Percentiles rank a stretch among this genome's conserved stretches.
Evolutionary conservation across 768 basidiomycete species (phyloP).

Genomic region (Lentinus brumalis): DNA sequence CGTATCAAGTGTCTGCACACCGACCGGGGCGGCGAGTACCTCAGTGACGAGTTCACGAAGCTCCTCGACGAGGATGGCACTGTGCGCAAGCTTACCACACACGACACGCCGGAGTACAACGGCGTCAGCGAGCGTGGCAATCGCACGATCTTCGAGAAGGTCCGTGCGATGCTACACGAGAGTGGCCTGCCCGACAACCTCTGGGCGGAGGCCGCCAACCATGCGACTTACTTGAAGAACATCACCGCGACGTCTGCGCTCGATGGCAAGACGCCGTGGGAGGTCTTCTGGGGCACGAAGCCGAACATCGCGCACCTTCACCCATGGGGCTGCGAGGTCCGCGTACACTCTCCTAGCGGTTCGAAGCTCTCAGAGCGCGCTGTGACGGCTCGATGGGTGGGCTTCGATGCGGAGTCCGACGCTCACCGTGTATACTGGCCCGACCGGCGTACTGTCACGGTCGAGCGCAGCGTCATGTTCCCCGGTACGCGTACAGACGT

Average conservation of each 20-base stretch:
- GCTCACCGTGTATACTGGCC: slow-evolving; percentile 40
- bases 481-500: neutral
- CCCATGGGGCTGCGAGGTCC: slow-evolving; percentile 13
- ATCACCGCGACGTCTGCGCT: slow-evolving; percentile 16
- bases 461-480: slow-evolving; percentile 29
- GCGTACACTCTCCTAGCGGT: slow-evolving; percentile 1
- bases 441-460: slow-evolving; percentile 22
- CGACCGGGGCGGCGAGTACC: slow-evolving; percentile 41
- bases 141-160: slow-evolving; percentile 26
- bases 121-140: slow-evolving; percentile 40
- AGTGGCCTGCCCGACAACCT: slow-evolving; percentile 25
- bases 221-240: slow-evolving; percentile 28
- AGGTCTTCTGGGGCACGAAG: slow-evolving; percentile 16
- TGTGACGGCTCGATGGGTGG: slow-evolving; percentile 12
- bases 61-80: slow-evolving; percentile 42
- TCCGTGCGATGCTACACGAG: slow-evolving; percentile 30
- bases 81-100: slow-evolving; percentile 37
- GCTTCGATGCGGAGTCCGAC: slow-evolving; percentile 23
- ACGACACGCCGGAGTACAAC: slow-evolving; percentile 48
- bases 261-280: slow-evolving; percentile 21
- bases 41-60: slow-evolving; percentile 29
- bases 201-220: slow-evolving; percentile 32
- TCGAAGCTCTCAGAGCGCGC: slow-evolving; percentile 12
- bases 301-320: slow-evolving; percentile 21
- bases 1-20: slow-evolving; percentile 38